Percentiles rank a stretch among this genome's conserved stretches.
phyloP scores from a whole-genome alignment of 345 rosid genomes.

The Euclidium syriacum region DNA sequence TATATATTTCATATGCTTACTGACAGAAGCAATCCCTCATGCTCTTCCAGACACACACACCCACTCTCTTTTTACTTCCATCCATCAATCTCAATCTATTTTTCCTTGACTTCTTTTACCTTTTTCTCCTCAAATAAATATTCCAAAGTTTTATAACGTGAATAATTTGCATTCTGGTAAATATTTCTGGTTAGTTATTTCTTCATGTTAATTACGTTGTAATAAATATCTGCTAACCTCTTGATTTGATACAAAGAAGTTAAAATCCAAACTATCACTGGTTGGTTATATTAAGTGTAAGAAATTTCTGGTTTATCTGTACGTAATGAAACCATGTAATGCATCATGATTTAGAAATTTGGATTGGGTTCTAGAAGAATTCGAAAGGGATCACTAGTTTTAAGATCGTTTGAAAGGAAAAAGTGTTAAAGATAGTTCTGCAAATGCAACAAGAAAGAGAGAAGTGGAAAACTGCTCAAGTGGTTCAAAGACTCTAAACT shows the following conservation, averaged over 20 bases:
- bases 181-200: neutral
- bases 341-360: too few species aligned
- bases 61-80: slow-evolving; percentile 22
- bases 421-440: too few species aligned
- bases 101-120: neutral
- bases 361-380: too few species aligned
- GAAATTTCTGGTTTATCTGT: neutral
- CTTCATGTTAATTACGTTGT: neutral
- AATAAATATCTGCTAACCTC: neutral
- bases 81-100: slow-evolving; percentile 28
- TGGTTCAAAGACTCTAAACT: too few species aligned
- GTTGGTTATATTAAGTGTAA: neutral
- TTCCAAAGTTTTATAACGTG: neutral
- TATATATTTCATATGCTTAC: slow-evolving; percentile 27
- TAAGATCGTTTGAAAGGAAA: too few species aligned
- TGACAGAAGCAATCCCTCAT: slow-evolving; percentile 37
- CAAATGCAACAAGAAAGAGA: too few species aligned
- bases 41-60: slow-evolving; percentile 12
- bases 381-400: too few species aligned
- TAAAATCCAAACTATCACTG: neutral
- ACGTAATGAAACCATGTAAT: too few species aligned
- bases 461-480: too few species aligned
- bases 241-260: neutral
- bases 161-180: neutral
- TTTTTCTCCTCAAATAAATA: neutral